A percentile compares a stretch with the other conserved stretches of the same genome.
Evolutionary conservation across 257 asterid genomes (phyloP).

Genomic region (Nicotiana benthamiana): DNA sequence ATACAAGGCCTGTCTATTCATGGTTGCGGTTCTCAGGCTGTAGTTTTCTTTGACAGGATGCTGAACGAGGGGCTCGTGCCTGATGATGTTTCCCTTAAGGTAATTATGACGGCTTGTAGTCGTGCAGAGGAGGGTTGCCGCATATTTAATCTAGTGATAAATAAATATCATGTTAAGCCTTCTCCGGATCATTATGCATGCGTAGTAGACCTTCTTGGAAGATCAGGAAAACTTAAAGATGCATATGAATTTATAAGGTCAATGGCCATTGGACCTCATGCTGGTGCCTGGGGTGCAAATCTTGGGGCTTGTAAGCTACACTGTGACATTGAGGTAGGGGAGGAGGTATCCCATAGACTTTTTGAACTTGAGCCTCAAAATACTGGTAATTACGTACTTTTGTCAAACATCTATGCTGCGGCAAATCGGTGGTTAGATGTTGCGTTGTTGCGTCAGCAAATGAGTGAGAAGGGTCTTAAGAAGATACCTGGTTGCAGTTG

Average conservation of each 20-base stretch:
- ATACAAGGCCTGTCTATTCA: constrained; percentile 67
- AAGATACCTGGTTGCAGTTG: constrained; percentile 62
- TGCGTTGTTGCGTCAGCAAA: constrained; percentile 39
- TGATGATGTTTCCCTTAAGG: constrained; percentile 60
- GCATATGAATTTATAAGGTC: constrained; percentile 59
- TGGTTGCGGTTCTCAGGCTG: constrained; percentile 42
- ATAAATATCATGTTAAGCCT: constrained; percentile 33
- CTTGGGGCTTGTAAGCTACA: constrained; percentile 64
- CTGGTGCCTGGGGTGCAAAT: constrained; percentile 89
- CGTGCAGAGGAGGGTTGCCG: constrained; percentile 51
- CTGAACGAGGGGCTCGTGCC: constrained; percentile 56
- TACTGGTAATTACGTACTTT: constrained; percentile 52
- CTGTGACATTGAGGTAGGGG: constrained; percentile 44
- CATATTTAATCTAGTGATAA: constrained; percentile 39
- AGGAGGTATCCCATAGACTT: constrained; percentile 41
- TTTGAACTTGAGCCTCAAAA: constrained; percentile 61
- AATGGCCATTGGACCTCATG: constrained; percentile 49
- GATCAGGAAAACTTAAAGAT: constrained; percentile 58
- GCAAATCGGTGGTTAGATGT: constrained; percentile 60
- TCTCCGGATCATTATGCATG: constrained; percentile 75
- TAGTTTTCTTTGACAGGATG: constrained; percentile 49
- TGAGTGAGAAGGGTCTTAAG: constrained; percentile 46
- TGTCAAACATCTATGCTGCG: too few species aligned
- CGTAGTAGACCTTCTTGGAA: constrained; percentile 64
- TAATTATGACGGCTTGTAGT: constrained; percentile 53